phyloP scores from a whole-genome alignment of 2,329 filamentous ascomycete species.

The Didymella sp. region DNA sequence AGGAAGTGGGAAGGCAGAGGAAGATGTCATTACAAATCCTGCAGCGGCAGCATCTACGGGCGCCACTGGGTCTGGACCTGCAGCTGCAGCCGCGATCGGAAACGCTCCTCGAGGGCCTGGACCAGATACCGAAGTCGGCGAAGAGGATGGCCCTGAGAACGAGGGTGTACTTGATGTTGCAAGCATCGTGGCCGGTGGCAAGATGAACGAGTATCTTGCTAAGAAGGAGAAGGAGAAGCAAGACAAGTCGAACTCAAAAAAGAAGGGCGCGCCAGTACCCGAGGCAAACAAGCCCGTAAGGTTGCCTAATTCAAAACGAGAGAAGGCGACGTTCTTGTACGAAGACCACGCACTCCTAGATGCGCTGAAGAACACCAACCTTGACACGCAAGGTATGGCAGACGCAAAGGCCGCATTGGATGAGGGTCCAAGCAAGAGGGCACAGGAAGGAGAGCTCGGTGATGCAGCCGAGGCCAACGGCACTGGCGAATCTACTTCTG shows the following conservation, averaged over 20 bases:
- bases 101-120: slow-evolving; percentile 62
- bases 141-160: slow-evolving; percentile 61
- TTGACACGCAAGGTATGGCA: slow-evolving; percentile 55
- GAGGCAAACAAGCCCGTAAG: slow-evolving; percentile 65
- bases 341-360: slow-evolving; percentile 69
- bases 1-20: slow-evolving; percentile 53
- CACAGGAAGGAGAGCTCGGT: slow-evolving; percentile 43
- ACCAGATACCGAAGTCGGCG: slow-evolving; percentile 61
- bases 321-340: slow-evolving; percentile 74
- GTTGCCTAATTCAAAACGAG: slow-evolving; percentile 75
- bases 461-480: slow-evolving; percentile 43
- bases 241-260: slow-evolving; percentile 67
- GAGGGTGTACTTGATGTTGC: slow-evolving; percentile 85
- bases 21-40: slow-evolving; percentile 56
- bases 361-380: slow-evolving; percentile 59
- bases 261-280: slow-evolving; percentile 65
- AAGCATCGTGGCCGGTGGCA: slow-evolving; percentile 81
- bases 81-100: slow-evolving; percentile 52
- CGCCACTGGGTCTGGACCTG: slow-evolving; percentile 55
- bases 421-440: slow-evolving; percentile 53
- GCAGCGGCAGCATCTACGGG: slow-evolving; percentile 65
- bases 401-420: slow-evolving; percentile 62
- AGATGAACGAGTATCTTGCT: slow-evolving; percentile 81
- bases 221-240: slow-evolving; percentile 83
- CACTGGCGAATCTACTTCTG: slow-evolving; percentile 23